Conservation (phyloP, 2,329 filamentous ascomycete species). For the Sporothrix luriei region DNA sequence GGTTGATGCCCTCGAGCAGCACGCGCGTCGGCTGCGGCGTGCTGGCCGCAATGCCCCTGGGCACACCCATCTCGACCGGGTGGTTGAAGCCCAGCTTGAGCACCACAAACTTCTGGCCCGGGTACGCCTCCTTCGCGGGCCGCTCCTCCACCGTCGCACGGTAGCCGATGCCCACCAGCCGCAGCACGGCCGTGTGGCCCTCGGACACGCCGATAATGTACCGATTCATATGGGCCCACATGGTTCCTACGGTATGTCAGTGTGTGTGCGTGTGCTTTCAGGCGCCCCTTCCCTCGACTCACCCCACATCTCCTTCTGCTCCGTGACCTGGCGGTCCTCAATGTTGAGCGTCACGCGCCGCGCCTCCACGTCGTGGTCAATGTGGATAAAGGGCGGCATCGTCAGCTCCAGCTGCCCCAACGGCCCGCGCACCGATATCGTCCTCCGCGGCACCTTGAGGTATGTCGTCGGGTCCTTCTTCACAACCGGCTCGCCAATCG, state of each 20-base stretch:
- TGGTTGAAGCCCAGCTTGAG: slow-evolving; percentile 97
- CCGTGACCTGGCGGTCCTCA: slow-evolving; percentile 65
- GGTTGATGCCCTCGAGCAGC: slow-evolving; percentile 83
- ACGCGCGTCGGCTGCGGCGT: slow-evolving; percentile 90
- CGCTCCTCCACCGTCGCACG: slow-evolving; percentile 81
- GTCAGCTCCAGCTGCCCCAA: slow-evolving; percentile 76
- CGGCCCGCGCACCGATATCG: slow-evolving; percentile 77
- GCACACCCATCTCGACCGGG: slow-evolving; percentile 86
- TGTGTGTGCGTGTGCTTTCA: not conserved
- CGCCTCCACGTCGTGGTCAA: slow-evolving; percentile 66
- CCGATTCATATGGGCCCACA: slow-evolving; percentile 85
- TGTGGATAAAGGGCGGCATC: slow-evolving; percentile 75
- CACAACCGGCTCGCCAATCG: slow-evolving; percentile 63
- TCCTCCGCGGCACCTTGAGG: slow-evolving; percentile 64
- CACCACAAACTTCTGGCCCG: slow-evolving; percentile 84
- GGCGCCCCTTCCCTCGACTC: no score
- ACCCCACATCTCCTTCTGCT: slow-evolving; percentile 98
- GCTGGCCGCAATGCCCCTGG: slow-evolving; percentile 79
- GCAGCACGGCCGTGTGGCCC: slow-evolving; percentile 90
- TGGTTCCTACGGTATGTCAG: slow-evolving; percentile 65
- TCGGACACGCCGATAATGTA: slow-evolving; percentile 93
- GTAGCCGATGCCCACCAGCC: slow-evolving; percentile 94
- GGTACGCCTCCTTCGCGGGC: slow-evolving; percentile 72
- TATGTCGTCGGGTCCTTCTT: slow-evolving; percentile 61
- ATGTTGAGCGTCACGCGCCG: slow-evolving; percentile 70